Evolutionary conservation across 192 early-diverging fungal species (phyloP).

Genomic region (Globomyces pollinis-pini): DNA sequence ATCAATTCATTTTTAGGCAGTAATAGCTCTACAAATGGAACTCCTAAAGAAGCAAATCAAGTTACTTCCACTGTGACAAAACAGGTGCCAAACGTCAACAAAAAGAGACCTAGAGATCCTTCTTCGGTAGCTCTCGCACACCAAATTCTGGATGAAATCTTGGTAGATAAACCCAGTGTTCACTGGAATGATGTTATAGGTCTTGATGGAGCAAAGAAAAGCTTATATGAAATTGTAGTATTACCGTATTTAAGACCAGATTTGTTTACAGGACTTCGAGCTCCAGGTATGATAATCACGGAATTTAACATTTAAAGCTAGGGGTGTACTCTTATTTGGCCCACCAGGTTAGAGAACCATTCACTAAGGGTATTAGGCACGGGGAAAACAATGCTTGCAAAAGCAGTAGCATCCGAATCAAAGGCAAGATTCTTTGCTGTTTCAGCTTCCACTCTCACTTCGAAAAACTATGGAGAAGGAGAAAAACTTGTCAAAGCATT

Average conservation of each 20-base stretch:
- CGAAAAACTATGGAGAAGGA: constrained; percentile 50
- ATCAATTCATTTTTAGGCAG: no score
- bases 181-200: constrained; percentile 48
- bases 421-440: constrained; percentile 49
- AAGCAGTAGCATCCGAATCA: constrained; percentile 43
- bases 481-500: constrained; percentile 48
- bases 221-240: constrained; percentile 49
- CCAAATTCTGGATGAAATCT: constrained; percentile 44
- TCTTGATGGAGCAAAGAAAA: constrained; percentile 38
- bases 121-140: constrained; percentile 25
- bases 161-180: constrained; percentile 34
- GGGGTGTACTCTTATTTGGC: constrained; percentile 45
- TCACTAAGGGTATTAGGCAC: constrained; percentile 24
- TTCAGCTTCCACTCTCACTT: constrained; percentile 45
- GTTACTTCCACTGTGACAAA: background rate
- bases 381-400: constrained; percentile 54
- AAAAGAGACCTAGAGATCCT: constrained; percentile 8
- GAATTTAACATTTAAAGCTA: no score
- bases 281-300: no score
- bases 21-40: no score
- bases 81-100: constrained; percentile 4
- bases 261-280: constrained; percentile 45
- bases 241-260: constrained; percentile 47
- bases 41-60: no score
- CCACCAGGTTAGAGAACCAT: constrained; percentile 20